A percentile compares a stretch with the other conserved stretches of the same genome.
phyloP scores from a whole-genome alignment of 306 rosid species.

The Cicer arietinum region DNA sequence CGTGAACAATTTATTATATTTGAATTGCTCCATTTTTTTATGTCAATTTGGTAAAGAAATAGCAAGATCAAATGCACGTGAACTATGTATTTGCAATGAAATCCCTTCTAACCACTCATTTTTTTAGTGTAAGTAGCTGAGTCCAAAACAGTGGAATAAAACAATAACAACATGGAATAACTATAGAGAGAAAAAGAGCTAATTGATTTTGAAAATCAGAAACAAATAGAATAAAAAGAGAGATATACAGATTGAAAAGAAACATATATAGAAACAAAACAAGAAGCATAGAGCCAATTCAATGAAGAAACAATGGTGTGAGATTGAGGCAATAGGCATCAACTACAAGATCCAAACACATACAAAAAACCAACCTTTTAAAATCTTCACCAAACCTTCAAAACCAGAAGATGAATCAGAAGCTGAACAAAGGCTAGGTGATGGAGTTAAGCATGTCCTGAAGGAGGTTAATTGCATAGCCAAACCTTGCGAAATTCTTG shows the following conservation, averaged over 20 bases:
- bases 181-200: conserved; percentile 15
- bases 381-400: conserved; percentile 51
- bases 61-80: conserved; percentile 50
- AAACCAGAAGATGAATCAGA: conserved; percentile 48
- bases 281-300: conserved; percentile 29
- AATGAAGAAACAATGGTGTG: conserved; percentile 85
- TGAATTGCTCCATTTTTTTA: neutral
- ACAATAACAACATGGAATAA: conserved; percentile 32
- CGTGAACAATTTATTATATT: neutral
- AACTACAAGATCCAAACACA: conserved; percentile 60
- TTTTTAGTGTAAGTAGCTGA: conserved; percentile 39
- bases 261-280: conserved; percentile 21
- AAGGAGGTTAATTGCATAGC: conserved; percentile 68
- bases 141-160: conserved; percentile 43
- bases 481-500: conserved; percentile 73
- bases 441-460: conserved; percentile 62
- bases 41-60: conserved; percentile 14
- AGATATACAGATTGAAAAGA: conserved; percentile 25
- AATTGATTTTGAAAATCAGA: conserved; percentile 40
- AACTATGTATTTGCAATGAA: conserved; percentile 25
- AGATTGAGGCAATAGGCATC: conserved; percentile 72
- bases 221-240: conserved; percentile 28
- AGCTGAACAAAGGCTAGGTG: conserved; percentile 37
- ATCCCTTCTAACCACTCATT: conserved; percentile 31
- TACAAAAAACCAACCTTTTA: conserved; percentile 49